Evolutionary conservation across 495 filamentous ascomycete species (phyloP).

Genomic region (Xylaria palmicola): DNA sequence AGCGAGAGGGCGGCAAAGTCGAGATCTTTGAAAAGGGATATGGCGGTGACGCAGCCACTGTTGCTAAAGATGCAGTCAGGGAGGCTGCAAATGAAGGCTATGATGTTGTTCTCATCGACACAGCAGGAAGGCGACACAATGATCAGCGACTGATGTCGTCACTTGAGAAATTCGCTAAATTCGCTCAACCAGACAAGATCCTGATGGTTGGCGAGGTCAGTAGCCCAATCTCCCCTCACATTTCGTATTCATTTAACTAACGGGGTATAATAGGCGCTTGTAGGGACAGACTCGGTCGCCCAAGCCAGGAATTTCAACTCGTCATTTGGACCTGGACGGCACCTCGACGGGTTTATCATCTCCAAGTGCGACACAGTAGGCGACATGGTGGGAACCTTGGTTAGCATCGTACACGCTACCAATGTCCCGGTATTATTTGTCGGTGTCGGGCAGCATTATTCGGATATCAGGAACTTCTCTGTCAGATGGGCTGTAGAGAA

Average conservation of each 20-base stretch:
- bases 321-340: conserved; percentile 77
- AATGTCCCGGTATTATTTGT: conserved; percentile 93
- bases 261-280: conserved; percentile 59
- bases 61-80: conserved; percentile 87
- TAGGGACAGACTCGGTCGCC: conserved; percentile 89
- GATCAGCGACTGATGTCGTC: conserved; percentile 92
- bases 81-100: conserved; percentile 72
- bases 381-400: conserved; percentile 95
- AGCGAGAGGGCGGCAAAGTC: conserved; percentile 77
- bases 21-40: conserved; percentile 97
- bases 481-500: conserved; percentile 84
- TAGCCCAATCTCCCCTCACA: background rate
- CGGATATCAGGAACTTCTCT: conserved; percentile 88
- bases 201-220: conserved; percentile 92
- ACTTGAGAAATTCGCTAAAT: conserved; percentile 94
- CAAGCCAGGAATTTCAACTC: conserved; percentile 95
- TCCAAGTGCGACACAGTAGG: conserved; percentile 98
- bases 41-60: conserved; percentile 92
- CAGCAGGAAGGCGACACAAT: conserved; percentile 91
- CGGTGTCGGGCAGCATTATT: conserved; percentile 95
- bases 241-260: conserved; percentile 17
- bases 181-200: conserved; percentile 95
- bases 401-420: conserved; percentile 97
- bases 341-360: conserved; percentile 93
- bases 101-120: conserved; percentile 96